Evolutionary conservation across 2,329 filamentous ascomycete species (phyloP).

Genomic region (Trichoderma sp.): DNA sequence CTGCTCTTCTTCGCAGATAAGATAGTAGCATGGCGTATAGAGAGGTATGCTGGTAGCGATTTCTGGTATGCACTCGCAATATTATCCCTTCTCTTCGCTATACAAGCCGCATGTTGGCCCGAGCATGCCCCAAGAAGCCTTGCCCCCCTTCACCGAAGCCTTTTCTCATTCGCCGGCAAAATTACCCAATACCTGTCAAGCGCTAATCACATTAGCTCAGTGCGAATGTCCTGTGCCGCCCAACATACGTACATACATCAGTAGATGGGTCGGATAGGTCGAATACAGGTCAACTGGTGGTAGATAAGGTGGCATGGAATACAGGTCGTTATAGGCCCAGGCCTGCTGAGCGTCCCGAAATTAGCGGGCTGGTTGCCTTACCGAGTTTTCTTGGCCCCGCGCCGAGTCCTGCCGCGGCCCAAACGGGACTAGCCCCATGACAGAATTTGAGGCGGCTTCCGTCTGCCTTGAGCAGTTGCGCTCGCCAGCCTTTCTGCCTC

Average conservation of each 20-base stretch:
- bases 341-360: neutral
- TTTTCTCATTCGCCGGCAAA: neutral
- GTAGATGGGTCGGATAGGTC: neutral
- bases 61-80: neutral
- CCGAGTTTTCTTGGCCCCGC: slow-evolving; percentile 15
- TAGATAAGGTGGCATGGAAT: neutral
- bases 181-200: neutral
- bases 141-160: neutral
- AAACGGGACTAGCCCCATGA: slow-evolving; percentile 15
- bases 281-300: neutral
- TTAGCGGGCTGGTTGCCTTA: slow-evolving; percentile 6
- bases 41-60: neutral
- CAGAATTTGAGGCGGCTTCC: slow-evolving; percentile 23
- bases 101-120: neutral
- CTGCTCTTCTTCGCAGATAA: slow-evolving; percentile 7
- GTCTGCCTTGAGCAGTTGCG: neutral
- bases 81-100: neutral
- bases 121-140: neutral
- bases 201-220: neutral
- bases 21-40: neutral
- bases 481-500: slow-evolving; percentile 15
- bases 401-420: slow-evolving; percentile 1
- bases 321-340: neutral
- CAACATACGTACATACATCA: neutral
- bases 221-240: neutral